Evolutionary conservation across 2,329 filamentous ascomycete species (phyloP).

Genomic region (Proliferodiscus dingleyae): DNA sequence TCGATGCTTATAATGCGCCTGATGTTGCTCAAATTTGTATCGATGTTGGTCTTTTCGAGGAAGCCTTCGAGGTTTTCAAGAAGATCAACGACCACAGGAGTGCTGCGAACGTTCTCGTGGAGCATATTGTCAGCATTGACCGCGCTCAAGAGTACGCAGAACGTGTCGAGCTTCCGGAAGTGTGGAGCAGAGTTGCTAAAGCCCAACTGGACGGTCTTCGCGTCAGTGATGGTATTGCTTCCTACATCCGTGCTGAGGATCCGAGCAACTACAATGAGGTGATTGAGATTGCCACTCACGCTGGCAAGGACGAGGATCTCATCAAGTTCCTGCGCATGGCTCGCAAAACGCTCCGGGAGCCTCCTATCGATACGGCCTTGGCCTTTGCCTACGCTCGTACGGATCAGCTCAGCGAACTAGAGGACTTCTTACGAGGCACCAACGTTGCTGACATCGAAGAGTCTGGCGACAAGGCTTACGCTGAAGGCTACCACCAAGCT

Average conservation of each 20-base stretch:
- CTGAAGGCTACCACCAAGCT: conserved; percentile 88
- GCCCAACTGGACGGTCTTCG: conserved; percentile 94
- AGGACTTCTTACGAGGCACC: conserved; percentile 88
- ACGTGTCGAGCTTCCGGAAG: conserved; percentile 85
- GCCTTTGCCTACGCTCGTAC: conserved; percentile 92
- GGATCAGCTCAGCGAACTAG: conserved; percentile 85
- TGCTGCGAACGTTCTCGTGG: conserved; percentile 87
- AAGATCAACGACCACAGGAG: conserved; percentile 87
- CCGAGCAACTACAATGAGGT: conserved; percentile 92
- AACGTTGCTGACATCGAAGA: conserved; percentile 96
- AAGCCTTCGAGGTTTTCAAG: conserved; percentile 98
- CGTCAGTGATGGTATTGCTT: conserved; percentile 87
- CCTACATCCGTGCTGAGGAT: conserved; percentile 92
- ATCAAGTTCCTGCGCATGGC: conserved; percentile 97
- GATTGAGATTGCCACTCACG: conserved; percentile 90
- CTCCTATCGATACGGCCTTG: conserved; percentile 86
- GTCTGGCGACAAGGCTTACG: conserved; percentile 96
- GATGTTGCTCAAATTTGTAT: conserved; percentile 93
- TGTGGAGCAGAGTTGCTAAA: conserved; percentile 98
- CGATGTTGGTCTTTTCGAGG: conserved; percentile 89
- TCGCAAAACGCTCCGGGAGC: conserved; percentile 91
- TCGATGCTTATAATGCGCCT: conserved; percentile 83
- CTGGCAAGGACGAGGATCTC: conserved; percentile 95
- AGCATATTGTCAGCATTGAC: conserved; percentile 96
- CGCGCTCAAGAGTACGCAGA: conserved; percentile 94